A percentile compares a stretch with the other conserved stretches of the same genome.
phyloP scores from a whole-genome alignment of 345 rosid genomes.

The Hirschfeldia incana region DNA sequence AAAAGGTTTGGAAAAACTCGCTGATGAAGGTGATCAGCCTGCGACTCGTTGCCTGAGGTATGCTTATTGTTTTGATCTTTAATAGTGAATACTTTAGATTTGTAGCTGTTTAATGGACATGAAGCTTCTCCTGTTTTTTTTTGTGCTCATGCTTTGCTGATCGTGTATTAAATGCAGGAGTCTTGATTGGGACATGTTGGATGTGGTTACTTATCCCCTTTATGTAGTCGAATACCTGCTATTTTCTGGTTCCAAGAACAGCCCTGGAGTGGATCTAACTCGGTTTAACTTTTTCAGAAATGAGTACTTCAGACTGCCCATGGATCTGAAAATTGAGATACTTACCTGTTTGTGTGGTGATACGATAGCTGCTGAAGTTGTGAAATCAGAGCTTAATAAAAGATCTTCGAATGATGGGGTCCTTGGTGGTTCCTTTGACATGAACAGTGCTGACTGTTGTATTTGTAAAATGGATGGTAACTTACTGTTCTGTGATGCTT shows the following conservation, averaged over 20 bases:
- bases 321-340: constrained; percentile 64
- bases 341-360: constrained; percentile 75
- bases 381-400: constrained; percentile 70
- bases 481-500: constrained; percentile 95
- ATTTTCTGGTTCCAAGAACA: constrained; percentile 57
- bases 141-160: constrained; percentile 31
- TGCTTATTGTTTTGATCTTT: not conserved
- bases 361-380: constrained; percentile 69
- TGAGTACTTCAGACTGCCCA: constrained; percentile 76
- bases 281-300: constrained; percentile 54
- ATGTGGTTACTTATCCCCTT: constrained; percentile 81
- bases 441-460: constrained; percentile 89
- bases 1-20: constrained; percentile 71
- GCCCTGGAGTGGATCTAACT: constrained; percentile 57
- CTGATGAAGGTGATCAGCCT: constrained; percentile 72
- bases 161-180: constrained; percentile 63
- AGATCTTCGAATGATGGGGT: constrained; percentile 67
- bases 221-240: constrained; percentile 78
- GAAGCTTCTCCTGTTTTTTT: constrained; percentile 25
- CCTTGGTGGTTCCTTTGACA: constrained; percentile 55
- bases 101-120: constrained; percentile 15
- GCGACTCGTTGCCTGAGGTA: constrained; percentile 95
- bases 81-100: not conserved
- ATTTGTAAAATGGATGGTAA: constrained; percentile 97
- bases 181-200: constrained; percentile 85